Evolutionary conservation across 1,139 yeast species (phyloP).

Genomic region (Kodamaea arcana): DNA sequence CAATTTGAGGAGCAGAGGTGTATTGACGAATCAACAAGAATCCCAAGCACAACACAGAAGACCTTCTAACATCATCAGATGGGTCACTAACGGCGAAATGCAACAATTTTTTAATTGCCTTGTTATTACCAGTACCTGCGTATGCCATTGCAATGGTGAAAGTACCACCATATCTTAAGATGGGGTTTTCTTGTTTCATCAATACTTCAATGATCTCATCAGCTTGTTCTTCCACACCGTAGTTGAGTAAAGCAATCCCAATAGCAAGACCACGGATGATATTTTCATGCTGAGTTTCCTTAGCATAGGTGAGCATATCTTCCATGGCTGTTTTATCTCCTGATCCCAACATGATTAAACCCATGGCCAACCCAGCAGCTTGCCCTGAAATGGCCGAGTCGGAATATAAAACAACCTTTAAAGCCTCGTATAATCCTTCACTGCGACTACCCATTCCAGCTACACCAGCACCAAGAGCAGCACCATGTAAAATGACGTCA

Average conservation of each 20-base stretch:
- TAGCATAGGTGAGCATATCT: slow-evolving; percentile 89
- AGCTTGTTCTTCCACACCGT: slow-evolving; percentile 82
- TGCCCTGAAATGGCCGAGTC: slow-evolving; percentile 96
- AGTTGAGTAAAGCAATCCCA: slow-evolving; percentile 83
- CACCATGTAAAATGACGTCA: slow-evolving; percentile 92
- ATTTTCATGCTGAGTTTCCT: slow-evolving; percentile 94
- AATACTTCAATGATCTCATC: slow-evolving; percentile 66
- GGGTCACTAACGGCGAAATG: slow-evolving; percentile 97
- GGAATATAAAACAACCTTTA: slow-evolving; percentile 78
- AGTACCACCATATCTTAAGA: slow-evolving; percentile 94
- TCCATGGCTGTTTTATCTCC: slow-evolving; percentile 66
- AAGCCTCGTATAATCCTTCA: slow-evolving; percentile 71
- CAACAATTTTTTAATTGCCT: slow-evolving; percentile 77
- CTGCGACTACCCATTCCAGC: slow-evolving; percentile 94
- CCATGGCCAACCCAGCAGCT: slow-evolving; percentile 97
- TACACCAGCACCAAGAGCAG: slow-evolving; percentile 91
- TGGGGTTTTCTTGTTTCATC: slow-evolving; percentile 71
- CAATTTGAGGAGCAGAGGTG: slow-evolving; percentile 92
- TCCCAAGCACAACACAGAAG: slow-evolving; percentile 91
- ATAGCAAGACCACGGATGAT: slow-evolving; percentile 88
- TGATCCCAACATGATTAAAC: slow-evolving; percentile 93
- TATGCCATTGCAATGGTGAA: slow-evolving; percentile 92
- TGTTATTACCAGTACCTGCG: slow-evolving; percentile 92
- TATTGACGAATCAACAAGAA: slow-evolving; percentile 87
- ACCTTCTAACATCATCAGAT: slow-evolving; percentile 93